Evolutionary conservation across 345 rosid genomes (phyloP).

Genomic region (Murraya paniculata): DNA sequence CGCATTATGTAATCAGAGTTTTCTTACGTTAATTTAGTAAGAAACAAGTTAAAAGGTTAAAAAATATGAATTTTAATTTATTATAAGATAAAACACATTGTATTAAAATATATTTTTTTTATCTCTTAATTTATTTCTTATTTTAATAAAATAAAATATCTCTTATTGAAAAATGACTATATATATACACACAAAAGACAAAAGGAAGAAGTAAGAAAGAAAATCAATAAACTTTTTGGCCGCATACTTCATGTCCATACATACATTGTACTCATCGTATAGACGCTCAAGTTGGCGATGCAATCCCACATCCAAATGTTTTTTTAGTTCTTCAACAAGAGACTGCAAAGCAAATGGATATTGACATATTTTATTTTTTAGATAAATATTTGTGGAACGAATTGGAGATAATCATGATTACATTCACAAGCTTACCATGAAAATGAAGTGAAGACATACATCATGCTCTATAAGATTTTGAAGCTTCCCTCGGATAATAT

Average conservation of each 20-base stretch:
- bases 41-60: too few relatives aligned
- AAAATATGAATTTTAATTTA: too few relatives aligned
- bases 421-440: conserved; percentile 25
- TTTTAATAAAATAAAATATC: too few relatives aligned
- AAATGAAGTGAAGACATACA: conserved; percentile 46
- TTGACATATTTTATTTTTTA: not conserved
- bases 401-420: not conserved
- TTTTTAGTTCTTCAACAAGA: conserved; percentile 45
- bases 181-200: not conserved
- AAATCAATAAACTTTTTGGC: not conserved
- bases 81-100: too few relatives aligned
- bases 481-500: conserved; percentile 50
- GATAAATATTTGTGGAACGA: not conserved
- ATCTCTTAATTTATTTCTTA: too few relatives aligned
- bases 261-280: conserved; percentile 42
- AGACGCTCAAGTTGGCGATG: conserved; percentile 34
- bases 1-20: not conserved
- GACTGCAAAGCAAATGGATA: conserved; percentile 24
- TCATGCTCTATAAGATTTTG: conserved; percentile 53
- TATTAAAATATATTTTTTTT: too few relatives aligned
- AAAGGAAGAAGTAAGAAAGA: not conserved
- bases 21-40: too few relatives aligned
- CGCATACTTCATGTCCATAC: not conserved
- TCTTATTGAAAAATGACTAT: too few relatives aligned
- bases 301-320: conserved; percentile 32